Evolutionary conservation across 352 stramenopile species (phyloP), one percentile per base, ranked within the genome.

Genomic region (Phytophthora lateralis): DNA sequence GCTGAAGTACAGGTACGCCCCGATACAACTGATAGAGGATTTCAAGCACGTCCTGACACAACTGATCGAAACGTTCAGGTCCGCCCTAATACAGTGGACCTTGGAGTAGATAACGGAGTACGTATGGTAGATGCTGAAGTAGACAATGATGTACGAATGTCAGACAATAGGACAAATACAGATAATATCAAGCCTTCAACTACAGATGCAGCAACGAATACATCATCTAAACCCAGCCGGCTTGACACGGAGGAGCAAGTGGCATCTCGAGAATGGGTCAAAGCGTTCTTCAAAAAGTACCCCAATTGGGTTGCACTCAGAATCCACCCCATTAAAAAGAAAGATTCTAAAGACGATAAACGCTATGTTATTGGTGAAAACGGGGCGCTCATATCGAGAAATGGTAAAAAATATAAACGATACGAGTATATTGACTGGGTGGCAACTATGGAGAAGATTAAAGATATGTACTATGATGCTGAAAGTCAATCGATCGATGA

Each of bases 401-500:
- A 21, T 29, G 37, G 38, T 37, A 29, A 47, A 18, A 58, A 47
- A 47, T 47, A 37, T 24, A 47, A 53, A 35, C 21, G n/a, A 24
- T 52, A 38, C 4, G 38, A 27, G 12, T 49, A 20, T 21, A 45
- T 61, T 27, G 54, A 61, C 24, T 61, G 54, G 54, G 21, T 61
- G 15, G 42, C 42, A 34, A 61, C 54, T 35, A 38, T 27, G n/a
- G 27, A 46, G 6, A 35, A 46, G 12, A 53, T 61, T 45, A 34
- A 24, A 18, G 14, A 46, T 39, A 54, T 61, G 9, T 50, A 38
- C 17, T 35, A 41, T 24, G 54, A 61, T 38, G 54, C n/a, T 20
- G 54, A 52, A 42, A 52, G 39, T 46, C 35, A 61, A 35, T 47
- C 30, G 17, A 53, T 61, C 20, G 54, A 61, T 46, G 54, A 53